Evolutionary conservation across 495 filamentous ascomycete species (phyloP), one percentile per base, ranked within the genome.

Genomic region (Podospora tetraspora): DNA sequence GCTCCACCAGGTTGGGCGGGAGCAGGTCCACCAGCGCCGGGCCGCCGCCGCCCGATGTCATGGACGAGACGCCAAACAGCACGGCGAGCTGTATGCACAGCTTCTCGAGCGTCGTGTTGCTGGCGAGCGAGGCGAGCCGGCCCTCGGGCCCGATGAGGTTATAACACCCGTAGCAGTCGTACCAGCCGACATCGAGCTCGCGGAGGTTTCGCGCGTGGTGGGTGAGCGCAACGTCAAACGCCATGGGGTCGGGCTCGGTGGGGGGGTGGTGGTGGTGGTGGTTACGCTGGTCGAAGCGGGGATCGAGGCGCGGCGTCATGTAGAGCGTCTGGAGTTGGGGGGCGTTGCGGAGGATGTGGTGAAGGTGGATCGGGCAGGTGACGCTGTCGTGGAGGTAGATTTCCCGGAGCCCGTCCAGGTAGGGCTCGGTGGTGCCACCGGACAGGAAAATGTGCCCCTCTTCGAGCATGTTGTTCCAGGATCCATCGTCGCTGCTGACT

Each of bases 351-450:
- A 78, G 68, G 25, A 78, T 56, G 0, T 71, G 68, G 66, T 71
- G 57, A 4, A 78, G 66, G 61, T 76, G 64, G 24, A 56, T 56
- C 22, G 76, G 76, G 66, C 64, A 67, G 29, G 74, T 68, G 37
- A 67, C 34, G 64, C 72, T 75, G 59, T 73, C 32, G 70, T 77
- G 73, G 12, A 78, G 74, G 71, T 72, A 78, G 67, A 78, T 67
- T 63, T 76, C 74, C 6, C 52, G 59, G 63, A 74, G 62, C 6
- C 58, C 52, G 29, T 6, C 22, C 11, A 78, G 57, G 32, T 70
- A 70, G 13, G 67, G 67, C 3, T 60, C 11, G 6, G 52, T 24
- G 27, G 34, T 7, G 52, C 59, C 37, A 13, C 61, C 52, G 29
- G 16, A 10, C 19, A 63, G 56, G 29, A 34, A 43, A 66, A 12